phyloP scores from a whole-genome alignment of 75 land plant species.

The Pinus taeda region DNA sequence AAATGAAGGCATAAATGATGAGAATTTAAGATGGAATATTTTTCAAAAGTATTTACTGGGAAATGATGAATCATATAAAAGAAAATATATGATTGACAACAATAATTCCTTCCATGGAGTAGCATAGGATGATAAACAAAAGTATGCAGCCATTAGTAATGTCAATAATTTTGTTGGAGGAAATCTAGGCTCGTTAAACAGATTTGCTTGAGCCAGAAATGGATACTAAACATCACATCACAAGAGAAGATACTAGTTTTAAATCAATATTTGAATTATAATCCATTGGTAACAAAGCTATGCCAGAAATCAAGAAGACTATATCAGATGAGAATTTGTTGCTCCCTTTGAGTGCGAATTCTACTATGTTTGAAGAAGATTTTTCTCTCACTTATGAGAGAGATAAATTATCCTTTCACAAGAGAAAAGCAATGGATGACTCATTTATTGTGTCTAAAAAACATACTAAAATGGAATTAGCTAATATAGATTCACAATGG shows the following conservation, averaged over 20 bases:
- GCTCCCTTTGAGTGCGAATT: too few species aligned
- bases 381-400: too few species aligned
- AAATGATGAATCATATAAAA: neutral
- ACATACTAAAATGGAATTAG: too few species aligned
- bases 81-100: neutral
- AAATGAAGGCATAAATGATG: constrained; percentile 7
- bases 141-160: neutral
- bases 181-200: too few species aligned
- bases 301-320: neutral
- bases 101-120: neutral
- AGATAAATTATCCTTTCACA: too few species aligned
- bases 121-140: neutral
- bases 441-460: too few species aligned
- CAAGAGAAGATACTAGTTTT: neutral
- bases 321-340: neutral
- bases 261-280: constrained; percentile 3
- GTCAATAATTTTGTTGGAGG: too few species aligned
- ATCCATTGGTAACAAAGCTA: neutral
- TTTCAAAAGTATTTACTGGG: neutral
- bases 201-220: neutral
- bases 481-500: too few species aligned
- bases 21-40: neutral
- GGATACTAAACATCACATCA: neutral
- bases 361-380: neutral
- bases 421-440: too few species aligned